Percentiles rank a stretch among this genome's conserved stretches.
Evolutionary conservation across 257 asterid species (phyloP).

Genomic region (Phtheirospermum japonicum): DNA sequence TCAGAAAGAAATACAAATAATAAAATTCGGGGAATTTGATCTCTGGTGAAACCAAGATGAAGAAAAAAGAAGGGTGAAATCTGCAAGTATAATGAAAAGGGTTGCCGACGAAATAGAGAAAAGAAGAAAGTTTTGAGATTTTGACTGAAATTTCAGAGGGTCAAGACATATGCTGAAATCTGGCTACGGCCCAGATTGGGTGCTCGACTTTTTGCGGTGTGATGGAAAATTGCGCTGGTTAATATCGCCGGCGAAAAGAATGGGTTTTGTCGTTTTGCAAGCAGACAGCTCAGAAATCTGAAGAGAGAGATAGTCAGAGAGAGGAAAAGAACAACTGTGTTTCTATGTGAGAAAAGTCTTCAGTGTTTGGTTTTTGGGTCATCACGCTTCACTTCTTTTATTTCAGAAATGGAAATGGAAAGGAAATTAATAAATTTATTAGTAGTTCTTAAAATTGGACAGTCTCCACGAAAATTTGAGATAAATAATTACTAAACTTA

Average conservation of each 20-base stretch:
- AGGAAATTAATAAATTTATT: too few relatives aligned
- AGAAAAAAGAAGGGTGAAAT: background rate
- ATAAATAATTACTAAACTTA: too few relatives aligned
- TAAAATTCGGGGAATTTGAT: too few relatives aligned
- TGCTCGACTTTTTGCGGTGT: background rate
- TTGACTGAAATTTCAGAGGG: slow-evolving; percentile 12
- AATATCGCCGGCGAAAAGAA: slow-evolving; percentile 23
- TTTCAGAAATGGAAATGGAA: slow-evolving; percentile 13
- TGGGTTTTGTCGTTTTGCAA: slow-evolving; percentile 4
- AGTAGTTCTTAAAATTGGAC: too few relatives aligned
- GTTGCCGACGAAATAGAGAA: slow-evolving; percentile 11
- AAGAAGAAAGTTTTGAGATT: slow-evolving; percentile 2
- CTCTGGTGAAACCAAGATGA: slow-evolving; percentile 18
- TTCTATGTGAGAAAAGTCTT: slow-evolving; percentile 30
- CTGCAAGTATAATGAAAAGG: background rate
- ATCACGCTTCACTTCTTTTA: slow-evolving; percentile 29
- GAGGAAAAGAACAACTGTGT: background rate
- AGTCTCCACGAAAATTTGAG: too few relatives aligned
- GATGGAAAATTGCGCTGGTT: slow-evolving; percentile 12
- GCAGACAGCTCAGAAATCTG: slow-evolving; percentile 16
- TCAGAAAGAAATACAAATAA: background rate
- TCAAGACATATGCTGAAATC: slow-evolving; percentile 18
- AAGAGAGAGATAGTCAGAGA: slow-evolving; percentile 25
- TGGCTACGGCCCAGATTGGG: background rate
- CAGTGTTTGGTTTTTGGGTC: slow-evolving; percentile 22